Conservation (phyloP, 768 basidiomycete species). For the Agaricus subrufescens region DNA sequence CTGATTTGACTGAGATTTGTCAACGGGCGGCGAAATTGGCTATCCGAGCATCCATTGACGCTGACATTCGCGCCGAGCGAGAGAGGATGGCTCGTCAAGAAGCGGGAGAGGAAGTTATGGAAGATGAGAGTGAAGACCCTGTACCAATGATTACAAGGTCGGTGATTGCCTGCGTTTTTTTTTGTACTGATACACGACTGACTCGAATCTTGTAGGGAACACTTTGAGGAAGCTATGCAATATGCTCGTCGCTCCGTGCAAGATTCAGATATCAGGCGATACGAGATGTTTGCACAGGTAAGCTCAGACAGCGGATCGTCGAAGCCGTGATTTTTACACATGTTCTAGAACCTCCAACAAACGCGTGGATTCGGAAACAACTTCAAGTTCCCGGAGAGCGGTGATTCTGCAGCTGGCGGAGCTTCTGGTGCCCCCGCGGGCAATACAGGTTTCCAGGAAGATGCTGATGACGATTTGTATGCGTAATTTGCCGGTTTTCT, state of each 20-base stretch:
- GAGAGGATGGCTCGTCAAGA: conserved; percentile 83
- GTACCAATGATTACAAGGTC: conserved; percentile 84
- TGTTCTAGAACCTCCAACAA: conserved; percentile 77
- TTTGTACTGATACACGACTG: not conserved
- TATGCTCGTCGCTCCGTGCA: conserved; percentile 96
- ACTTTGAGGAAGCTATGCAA: conserved; percentile 99
- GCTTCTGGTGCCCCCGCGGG: conserved; percentile 41
- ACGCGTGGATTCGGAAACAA: conserved; percentile 89
- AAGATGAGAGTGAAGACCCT: conserved; percentile 80
- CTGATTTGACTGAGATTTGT: conserved; percentile 99
- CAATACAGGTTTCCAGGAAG: conserved; percentile 81
- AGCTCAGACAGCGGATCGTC: conserved; percentile 15
- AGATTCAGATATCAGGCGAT: conserved; percentile 93
- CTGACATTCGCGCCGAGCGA: conserved; percentile 76
- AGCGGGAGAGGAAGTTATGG: conserved; percentile 66
- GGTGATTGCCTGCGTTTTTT: conserved; percentile 15
- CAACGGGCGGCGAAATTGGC: conserved; percentile 97
- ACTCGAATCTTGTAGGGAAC: conserved; percentile 46
- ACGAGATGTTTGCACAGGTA: conserved; percentile 97
- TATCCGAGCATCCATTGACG: conserved; percentile 91
- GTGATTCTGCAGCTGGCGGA: conserved; percentile 31
- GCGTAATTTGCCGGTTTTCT: conserved; percentile 40
- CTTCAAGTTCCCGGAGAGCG: conserved; percentile 97
- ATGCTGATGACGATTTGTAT: conserved; percentile 90
- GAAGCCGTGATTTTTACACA: conserved; percentile 7